phyloP scores from a whole-genome alignment of 371 early-diverging fungal species.

The Mucor indicus region DNA sequence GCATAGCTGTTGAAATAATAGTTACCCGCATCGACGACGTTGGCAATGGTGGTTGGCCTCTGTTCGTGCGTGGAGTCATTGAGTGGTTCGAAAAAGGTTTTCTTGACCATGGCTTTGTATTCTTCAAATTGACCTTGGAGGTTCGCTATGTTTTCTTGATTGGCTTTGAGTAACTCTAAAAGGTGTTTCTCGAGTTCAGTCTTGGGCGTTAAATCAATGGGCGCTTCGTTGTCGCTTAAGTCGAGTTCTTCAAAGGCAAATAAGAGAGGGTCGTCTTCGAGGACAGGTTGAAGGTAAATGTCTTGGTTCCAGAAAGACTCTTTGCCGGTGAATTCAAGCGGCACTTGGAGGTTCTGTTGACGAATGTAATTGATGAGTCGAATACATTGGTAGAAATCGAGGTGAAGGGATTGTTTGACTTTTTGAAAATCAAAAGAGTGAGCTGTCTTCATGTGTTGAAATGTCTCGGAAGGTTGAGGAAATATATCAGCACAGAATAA shows the following conservation, averaged over 20 bases:
- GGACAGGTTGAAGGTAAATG: conserved; percentile 67
- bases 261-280: conserved; percentile 81
- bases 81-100: conserved; percentile 64
- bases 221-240: conserved; percentile 9
- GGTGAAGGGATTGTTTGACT: conserved; percentile 43
- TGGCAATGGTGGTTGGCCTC: no score
- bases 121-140: conserved; percentile 64
- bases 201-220: conserved; percentile 24
- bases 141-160: conserved; percentile 46
- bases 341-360: conserved; percentile 16
- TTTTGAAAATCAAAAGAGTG: conserved; percentile 75
- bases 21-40: conserved; percentile 50
- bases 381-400: conserved; percentile 87
- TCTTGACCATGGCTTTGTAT: conserved; percentile 67
- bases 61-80: neutral
- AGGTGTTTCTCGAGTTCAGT: conserved; percentile 60
- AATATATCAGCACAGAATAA: conserved; percentile 65
- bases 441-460: conserved; percentile 58
- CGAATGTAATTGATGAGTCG: conserved; percentile 85
- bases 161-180: conserved; percentile 43
- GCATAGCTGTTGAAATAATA: conserved; percentile 88
- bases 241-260: conserved; percentile 62
- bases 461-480: conserved; percentile 48
- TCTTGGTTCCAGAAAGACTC: conserved; percentile 73
- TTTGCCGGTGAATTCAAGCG: conserved; percentile 33